phyloP scores from a whole-genome alignment of 2,329 filamentous ascomycete species.

The Cyphellophora attinorum region DNA sequence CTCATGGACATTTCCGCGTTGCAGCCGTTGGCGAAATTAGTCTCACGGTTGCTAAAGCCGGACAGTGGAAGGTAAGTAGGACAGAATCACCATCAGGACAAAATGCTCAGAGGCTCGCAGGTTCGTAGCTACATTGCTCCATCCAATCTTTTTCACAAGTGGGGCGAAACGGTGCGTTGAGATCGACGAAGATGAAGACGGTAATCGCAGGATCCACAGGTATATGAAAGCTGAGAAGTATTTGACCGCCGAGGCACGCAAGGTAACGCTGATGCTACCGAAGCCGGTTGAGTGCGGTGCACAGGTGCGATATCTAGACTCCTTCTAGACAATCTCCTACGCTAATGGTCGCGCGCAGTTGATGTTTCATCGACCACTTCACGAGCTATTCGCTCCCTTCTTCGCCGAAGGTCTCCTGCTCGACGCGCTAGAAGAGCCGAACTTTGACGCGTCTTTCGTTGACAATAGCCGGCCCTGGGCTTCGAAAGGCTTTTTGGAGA shows the following conservation, averaged over 20 bases:
- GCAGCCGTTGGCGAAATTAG: constrained; percentile 30
- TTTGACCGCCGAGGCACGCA: constrained; percentile 30
- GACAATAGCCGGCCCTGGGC: constrained; percentile 15
- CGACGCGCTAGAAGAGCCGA: constrained; percentile 37
- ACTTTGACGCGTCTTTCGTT: constrained; percentile 25
- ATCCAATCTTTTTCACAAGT: constrained; percentile 42
- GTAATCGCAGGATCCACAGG: constrained; percentile 25
- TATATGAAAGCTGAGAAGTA: constrained; percentile 33
- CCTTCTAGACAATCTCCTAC: no score
- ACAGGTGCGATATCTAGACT: constrained; percentile 1
- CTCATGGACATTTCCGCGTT: constrained; percentile 39
- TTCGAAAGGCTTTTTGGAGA: constrained; percentile 28
- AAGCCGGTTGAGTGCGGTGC: neutral
- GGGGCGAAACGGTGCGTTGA: constrained; percentile 30
- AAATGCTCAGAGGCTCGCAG: constrained; percentile 17
- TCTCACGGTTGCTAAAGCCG: constrained; percentile 31
- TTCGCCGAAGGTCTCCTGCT: constrained; percentile 33
- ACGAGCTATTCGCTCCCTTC: constrained; percentile 35
- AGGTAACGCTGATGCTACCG: constrained; percentile 20
- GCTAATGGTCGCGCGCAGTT: no score
- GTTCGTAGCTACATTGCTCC: constrained; percentile 39
- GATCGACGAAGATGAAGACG: constrained; percentile 26
- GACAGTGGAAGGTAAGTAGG: constrained; percentile 1
- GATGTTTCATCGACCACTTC: constrained; percentile 37
- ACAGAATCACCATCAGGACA: neutral